Percentiles rank a stretch among this genome's conserved stretches.
Evolutionary conservation across 129 eudicot species (phyloP).

Genomic region (Scalesia atractyloides): DNA sequence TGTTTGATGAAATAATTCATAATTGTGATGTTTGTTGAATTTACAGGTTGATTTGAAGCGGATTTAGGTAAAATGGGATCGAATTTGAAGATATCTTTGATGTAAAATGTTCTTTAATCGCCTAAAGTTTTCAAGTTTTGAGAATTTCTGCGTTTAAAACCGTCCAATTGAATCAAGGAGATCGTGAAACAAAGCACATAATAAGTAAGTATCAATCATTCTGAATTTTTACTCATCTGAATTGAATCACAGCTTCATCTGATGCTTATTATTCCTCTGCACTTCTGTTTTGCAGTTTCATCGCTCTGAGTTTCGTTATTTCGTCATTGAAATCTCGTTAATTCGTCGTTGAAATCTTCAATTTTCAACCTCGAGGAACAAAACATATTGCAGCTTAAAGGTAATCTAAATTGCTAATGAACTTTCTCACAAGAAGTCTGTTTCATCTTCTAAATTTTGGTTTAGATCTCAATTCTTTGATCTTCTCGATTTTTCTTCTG

Average conservation of each 20-base stretch:
- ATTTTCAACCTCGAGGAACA: neutral
- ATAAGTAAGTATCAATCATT: neutral
- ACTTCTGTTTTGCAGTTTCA: conserved; percentile 23
- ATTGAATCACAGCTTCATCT: conserved; percentile 18
- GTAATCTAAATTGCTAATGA: conserved; percentile 31
- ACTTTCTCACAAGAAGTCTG: neutral
- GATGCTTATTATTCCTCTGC: conserved; percentile 19
- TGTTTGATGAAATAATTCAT: neutral
- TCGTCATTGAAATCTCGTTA: conserved; percentile 4
- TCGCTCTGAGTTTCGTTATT: neutral
- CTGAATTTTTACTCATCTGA: neutral
- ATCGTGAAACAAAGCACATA: conserved; percentile 18
- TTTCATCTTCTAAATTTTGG: neutral
- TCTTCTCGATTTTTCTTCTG: neutral
- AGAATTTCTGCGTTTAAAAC: neutral
- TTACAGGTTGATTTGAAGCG: conserved; percentile 18
- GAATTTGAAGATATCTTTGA: conserved; percentile 14
- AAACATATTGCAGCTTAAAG: conserved; percentile 15
- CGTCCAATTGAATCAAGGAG: conserved; percentile 19
- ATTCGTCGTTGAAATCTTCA: conserved; percentile 7
- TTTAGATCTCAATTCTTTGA: neutral
- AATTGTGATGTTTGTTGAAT: conserved; percentile 4
- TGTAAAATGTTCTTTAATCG: conserved; percentile 16
- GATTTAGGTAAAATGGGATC: conserved; percentile 11
- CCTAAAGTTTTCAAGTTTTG: conserved; percentile 17